Conservation (phyloP, 768 basidiomycete species). For the Dendrothele bispora region DNA sequence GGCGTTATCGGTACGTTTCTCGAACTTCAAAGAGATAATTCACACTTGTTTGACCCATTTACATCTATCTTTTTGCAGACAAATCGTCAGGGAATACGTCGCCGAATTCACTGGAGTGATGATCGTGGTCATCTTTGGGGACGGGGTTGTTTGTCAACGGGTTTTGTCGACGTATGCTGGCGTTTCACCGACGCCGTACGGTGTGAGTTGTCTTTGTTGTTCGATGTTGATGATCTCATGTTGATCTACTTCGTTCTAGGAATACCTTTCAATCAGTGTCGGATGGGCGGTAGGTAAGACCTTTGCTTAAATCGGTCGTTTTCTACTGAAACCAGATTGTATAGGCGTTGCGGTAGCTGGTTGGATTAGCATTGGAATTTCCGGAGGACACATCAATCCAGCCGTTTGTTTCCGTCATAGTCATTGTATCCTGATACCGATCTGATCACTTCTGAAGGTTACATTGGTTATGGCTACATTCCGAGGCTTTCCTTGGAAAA, state of each 20-base stretch:
- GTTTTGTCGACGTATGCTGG: conserved; percentile 39
- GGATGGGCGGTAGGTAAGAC: not conserved
- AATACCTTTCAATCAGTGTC: conserved; percentile 2
- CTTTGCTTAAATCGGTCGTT: not conserved
- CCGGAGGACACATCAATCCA: conserved; percentile 49
- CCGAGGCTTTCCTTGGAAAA: conserved; percentile 77
- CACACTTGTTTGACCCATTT: too few relatives aligned
- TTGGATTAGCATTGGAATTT: conserved; percentile 47
- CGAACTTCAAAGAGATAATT: too few relatives aligned
- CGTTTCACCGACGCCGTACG: conserved; percentile 44
- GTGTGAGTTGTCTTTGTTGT: conserved; percentile 35
- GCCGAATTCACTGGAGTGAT: conserved; percentile 57
- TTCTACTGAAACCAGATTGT: not conserved
- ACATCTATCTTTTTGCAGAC: too few relatives aligned
- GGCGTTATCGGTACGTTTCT: too few relatives aligned
- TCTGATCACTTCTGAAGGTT: conserved; percentile 38
- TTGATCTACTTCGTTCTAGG: conserved; percentile 18
- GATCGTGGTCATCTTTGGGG: conserved; percentile 53
- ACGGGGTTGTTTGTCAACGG: conserved; percentile 49
- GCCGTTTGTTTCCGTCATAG: conserved; percentile 20
- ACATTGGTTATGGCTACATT: conserved; percentile 69
- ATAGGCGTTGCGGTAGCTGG: conserved; percentile 48
- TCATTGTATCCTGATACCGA: not conserved
- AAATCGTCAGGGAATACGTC: conserved; percentile 35
- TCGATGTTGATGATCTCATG: too few relatives aligned